Base-by-base conservation (phyloP, 225 moss, liverwort and hornwort species). In the Asterella californica region DNA sequence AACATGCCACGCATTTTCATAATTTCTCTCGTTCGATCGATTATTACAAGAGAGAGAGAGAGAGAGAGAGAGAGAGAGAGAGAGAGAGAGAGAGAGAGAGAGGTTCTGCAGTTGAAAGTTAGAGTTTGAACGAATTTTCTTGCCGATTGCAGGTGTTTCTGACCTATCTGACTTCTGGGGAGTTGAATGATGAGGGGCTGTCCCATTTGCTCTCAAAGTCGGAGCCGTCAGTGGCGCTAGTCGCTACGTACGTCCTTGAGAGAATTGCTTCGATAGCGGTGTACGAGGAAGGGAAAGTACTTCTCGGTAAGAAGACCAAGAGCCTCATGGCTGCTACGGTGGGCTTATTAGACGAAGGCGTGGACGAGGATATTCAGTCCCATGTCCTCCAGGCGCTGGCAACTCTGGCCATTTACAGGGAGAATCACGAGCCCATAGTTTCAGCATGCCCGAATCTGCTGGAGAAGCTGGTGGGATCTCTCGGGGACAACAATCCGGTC, bases 131-230 rank as follows among this genome's bases (percentile, higher is more conserved):
- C 2, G n/a, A 17, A 64, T 64, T 46, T 62, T 47, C 4, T n/a
- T 42, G 24, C 6, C 30, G 10, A 10, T 19, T 70, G 68, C 79
- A 79, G 79, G 79, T 70, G 68, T 69, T 79, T 30, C 30, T 79
- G 50, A 79, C 68, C 4, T 79, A 79, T 38, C 34, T 79, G 27
- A 24, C n/a, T 33, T 30, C 67, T 49, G 79, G 69, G 12, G 79
- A 79, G 60, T 36, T 79, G 54, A 38, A 79, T 66, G 78, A 79
- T 17, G 79, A 69, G 22, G 67, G 79, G 11, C n/a, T 79, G 36
- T 25, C 79, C 25, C 25, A 69, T 79, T 47, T 79, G 79, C 69
- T 79, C 22, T 59, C 36, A 30, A 79, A 46, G 47, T 64, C 78
- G 22, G 64, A 46, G 36, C 49, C 78, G 9, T 65, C 66, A 12